Conservation (phyloP, 768 basidiomycete species). For the Naganishia antarctica region DNA sequence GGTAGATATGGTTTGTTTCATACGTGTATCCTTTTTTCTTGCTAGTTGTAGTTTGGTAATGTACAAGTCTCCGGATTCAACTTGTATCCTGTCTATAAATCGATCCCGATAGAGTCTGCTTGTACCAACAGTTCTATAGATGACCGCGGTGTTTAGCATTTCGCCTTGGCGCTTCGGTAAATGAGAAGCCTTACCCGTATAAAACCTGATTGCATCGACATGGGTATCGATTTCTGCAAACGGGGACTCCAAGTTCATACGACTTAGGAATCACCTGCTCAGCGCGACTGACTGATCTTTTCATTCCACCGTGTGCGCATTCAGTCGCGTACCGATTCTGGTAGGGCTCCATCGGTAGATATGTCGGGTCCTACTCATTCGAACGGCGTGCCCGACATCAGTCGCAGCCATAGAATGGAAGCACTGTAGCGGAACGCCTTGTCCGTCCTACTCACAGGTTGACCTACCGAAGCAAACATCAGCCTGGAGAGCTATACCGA, state of each 20-base stretch:
- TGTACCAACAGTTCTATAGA: conserved; percentile 16
- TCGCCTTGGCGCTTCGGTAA: too few species aligned
- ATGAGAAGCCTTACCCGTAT: neutral
- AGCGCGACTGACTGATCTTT: conserved; percentile 24
- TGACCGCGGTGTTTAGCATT: neutral
- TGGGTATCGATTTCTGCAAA: conserved; percentile 21
- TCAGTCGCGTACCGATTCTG: conserved; percentile 25
- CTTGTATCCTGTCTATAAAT: neutral
- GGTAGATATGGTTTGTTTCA: too few species aligned
- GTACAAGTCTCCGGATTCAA: too few species aligned
- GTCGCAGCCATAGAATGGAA: too few species aligned
- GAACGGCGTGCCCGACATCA: too few species aligned
- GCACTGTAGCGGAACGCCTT: too few species aligned
- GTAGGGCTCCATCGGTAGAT: conserved; percentile 30
- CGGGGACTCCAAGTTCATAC: neutral
- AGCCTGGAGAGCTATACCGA: neutral
- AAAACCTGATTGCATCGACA: conserved; percentile 24
- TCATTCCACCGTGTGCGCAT: conserved; percentile 31
- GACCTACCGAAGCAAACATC: neutral
- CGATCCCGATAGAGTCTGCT: conserved; percentile 14
- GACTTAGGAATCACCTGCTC: too few species aligned
- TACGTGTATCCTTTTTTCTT: neutral
- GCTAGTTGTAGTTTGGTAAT: too few species aligned
- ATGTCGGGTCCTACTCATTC: conserved; percentile 14
- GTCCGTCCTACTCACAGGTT: conserved; percentile 21